phyloP scores from a whole-genome alignment of 495 filamentous ascomycete genomes.

The Aspergillus panamensis region DNA sequence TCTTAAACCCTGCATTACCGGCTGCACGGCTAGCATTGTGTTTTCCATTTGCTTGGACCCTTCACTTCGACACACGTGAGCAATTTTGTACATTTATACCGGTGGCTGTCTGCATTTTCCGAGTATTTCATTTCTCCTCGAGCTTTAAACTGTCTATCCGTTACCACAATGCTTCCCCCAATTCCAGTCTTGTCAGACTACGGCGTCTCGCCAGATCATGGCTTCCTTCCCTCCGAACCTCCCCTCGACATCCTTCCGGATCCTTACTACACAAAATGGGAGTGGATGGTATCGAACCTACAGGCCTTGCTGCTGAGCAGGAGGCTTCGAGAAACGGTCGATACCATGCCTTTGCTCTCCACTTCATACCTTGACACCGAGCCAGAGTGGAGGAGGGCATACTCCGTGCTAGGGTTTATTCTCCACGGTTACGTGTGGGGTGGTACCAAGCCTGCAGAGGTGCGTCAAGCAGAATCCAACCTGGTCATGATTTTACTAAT shows the following conservation, averaged over 20 bases:
- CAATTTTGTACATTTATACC: slow-evolving; percentile 7
- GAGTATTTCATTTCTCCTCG: neutral
- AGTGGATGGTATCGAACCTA: slow-evolving; percentile 76
- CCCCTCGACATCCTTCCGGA: slow-evolving; percentile 78
- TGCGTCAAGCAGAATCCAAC: slow-evolving; percentile 29
- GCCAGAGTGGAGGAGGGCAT: slow-evolving; percentile 89
- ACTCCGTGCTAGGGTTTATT: slow-evolving; percentile 82
- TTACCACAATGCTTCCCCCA: slow-evolving; percentile 68
- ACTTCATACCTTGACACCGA: slow-evolving; percentile 74
- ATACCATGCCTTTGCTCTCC: slow-evolving; percentile 75
- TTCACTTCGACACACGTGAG: slow-evolving; percentile 8
- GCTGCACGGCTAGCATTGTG: neutral
- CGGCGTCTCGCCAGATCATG: slow-evolving; percentile 78
- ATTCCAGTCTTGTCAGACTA: slow-evolving; percentile 79
- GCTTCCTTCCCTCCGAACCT: slow-evolving; percentile 82
- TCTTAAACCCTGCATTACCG: neutral
- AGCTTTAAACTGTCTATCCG: neutral
- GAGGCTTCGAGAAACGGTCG: slow-evolving; percentile 70
- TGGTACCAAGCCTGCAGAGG: slow-evolving; percentile 74
- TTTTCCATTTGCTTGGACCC: neutral
- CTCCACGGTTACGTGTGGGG: slow-evolving; percentile 95
- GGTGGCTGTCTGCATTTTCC: neutral
- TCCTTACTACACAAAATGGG: slow-evolving; percentile 91
- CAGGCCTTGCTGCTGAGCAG: slow-evolving; percentile 81
- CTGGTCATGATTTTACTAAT: neutral